Base-by-base conservation (phyloP, 768 basidiomycete species). In the Lentinula sp. region DNA sequence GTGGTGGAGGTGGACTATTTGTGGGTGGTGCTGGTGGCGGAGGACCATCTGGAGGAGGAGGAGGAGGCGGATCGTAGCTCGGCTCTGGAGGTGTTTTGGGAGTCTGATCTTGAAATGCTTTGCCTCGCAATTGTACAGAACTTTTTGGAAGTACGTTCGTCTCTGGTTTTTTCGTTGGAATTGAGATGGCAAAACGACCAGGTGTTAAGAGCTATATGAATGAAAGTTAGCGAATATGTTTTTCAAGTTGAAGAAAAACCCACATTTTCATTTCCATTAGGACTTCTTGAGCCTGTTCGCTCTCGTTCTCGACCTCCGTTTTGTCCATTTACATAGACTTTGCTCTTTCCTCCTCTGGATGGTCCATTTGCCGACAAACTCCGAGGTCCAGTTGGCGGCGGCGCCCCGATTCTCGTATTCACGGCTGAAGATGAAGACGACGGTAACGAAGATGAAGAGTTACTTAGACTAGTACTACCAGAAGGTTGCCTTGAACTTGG, bases 1-100 rank as follows among this genome's bases (percentile, higher is more conserved):
- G 54, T 23, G 59, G 50, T 31, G 48, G 53, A 40, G 61, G 55
- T 3, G 46, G 42, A 35, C 39, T 64, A 11, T 62, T 63, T 31
- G 66, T 62, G 37, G 70, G 68, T 7, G 67, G 66, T 0, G 71
- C 70, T 5, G 71, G 70, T 16, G 75, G 71, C 1, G 72, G 71
- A 21, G 70, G 65, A 16, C 57, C 62, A 10, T 60, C 54, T 13
- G 67, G 50, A 10, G 67, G 69, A 0, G 68, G 69, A 0, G 73
- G 72, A 2, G 67, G 68, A 18, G 72, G 70, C 10, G 70, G 71
- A 18, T 67, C 66, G 16, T 61, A 63, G 50, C 57, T 61, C 54
- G 66, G 62, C 31, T 67, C 64, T 10, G 70, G 67, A n/a, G 69
- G 68, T 1, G 68, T 42, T 35, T 57, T 57, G 23, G 42, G 23